Evolutionary conservation across 139 green algal species (phyloP).

Genomic region (Axilococcus clingmanii): DNA sequence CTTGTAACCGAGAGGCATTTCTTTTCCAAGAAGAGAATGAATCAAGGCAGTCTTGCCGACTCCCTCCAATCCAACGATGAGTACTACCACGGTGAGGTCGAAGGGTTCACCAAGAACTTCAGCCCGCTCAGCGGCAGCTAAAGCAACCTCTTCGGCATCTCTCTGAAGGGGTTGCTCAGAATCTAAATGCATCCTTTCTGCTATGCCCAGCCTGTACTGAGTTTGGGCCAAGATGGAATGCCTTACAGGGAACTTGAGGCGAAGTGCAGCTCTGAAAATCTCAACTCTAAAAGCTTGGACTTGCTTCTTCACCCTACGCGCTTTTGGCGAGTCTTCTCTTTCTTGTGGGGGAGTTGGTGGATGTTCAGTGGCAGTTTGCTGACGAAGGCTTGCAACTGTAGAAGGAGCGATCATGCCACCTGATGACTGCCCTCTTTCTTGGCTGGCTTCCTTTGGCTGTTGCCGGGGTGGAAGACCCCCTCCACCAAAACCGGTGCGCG

Average conservation of each 20-base stretch:
- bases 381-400: neutral
- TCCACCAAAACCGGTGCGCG: no score
- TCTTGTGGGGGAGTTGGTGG: neutral
- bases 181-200: slow-evolving; percentile 56
- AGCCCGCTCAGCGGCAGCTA: slow-evolving; percentile 18
- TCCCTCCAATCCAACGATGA: slow-evolving; percentile 64
- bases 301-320: slow-evolving; percentile 6
- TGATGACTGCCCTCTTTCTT: no score
- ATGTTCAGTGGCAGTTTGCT: neutral
- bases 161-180: slow-evolving; percentile 1
- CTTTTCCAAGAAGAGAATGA: slow-evolving; percentile 44
- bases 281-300: slow-evolving; percentile 26
- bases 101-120: slow-evolving; percentile 23
- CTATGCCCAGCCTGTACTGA: slow-evolving; percentile 59
- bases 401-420: slow-evolving; percentile 3
- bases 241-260: slow-evolving; percentile 18
- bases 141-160: slow-evolving; percentile 11
- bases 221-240: slow-evolving; percentile 15
- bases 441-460: no score
- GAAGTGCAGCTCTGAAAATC: slow-evolving; percentile 19
- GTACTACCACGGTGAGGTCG: slow-evolving; percentile 43
- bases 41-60: slow-evolving; percentile 66
- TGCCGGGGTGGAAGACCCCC: no score
- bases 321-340: slow-evolving; percentile 10
- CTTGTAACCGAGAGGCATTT: slow-evolving; percentile 12